Evolutionary conservation across 176 grass and related monocot genomes (phyloP).

Genomic region (Phoenix dactylifera): DNA sequence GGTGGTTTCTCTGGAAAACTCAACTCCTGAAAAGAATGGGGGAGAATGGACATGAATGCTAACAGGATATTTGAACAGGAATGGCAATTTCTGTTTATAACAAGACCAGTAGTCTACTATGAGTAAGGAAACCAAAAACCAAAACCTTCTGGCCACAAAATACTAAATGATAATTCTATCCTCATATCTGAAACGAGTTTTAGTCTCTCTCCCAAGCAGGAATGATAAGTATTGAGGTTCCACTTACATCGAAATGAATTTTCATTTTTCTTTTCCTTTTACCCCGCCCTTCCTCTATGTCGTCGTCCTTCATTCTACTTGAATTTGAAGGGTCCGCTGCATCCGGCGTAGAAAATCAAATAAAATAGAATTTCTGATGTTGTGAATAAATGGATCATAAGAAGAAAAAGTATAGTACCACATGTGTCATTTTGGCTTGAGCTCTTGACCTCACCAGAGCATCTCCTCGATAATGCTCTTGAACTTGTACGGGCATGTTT

Average conservation of each 20-base stretch:
- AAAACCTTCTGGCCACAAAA: too few species aligned
- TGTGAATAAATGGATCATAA: neutral
- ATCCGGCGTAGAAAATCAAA: slow-evolving; percentile 5
- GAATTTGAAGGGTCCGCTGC: slow-evolving; percentile 6
- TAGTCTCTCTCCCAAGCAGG: too few species aligned
- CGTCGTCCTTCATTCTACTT: neutral
- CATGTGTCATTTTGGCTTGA: slow-evolving; percentile 2
- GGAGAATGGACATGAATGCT: neutral
- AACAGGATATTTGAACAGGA: too few species aligned
- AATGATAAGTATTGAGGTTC: neutral
- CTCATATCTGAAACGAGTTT: too few species aligned
- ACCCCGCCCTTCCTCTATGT: neutral
- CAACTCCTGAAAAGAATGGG: slow-evolving; percentile 22
- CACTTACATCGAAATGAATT: slow-evolving; percentile 43
- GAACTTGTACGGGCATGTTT: slow-evolving; percentile 12
- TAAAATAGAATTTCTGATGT: neutral
- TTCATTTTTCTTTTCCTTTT: slow-evolving; percentile 42
- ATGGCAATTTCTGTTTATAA: too few species aligned
- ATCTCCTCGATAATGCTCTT: slow-evolving; percentile 2
- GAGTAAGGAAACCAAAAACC: too few species aligned
- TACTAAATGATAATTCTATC: too few species aligned
- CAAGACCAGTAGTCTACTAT: too few species aligned
- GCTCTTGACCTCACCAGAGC: slow-evolving; percentile 9
- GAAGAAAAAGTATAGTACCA: neutral
- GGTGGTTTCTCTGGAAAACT: slow-evolving; percentile 15